These are phyloP conservation scores for Pseudonectria foliicola DNA, from an alignment of 2,329 filamentous ascomycete species.

Conservation along the genomic window DNA sequence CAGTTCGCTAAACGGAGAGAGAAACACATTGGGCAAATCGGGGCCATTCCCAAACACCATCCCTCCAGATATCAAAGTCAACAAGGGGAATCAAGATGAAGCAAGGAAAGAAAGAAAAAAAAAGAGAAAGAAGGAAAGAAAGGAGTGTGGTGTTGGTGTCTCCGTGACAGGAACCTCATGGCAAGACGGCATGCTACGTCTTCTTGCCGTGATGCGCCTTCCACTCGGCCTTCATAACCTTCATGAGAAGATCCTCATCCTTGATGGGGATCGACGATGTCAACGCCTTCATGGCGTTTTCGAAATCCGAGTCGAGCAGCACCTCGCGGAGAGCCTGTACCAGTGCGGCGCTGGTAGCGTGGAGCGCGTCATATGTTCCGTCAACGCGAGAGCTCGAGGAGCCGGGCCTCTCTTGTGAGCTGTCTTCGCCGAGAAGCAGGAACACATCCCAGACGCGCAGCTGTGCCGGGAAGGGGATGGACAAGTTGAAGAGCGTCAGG, in stretches of 20 bases:
- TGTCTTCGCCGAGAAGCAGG: conserved; percentile 66
- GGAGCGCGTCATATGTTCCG: conserved; percentile 68
- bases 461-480: conserved; percentile 88
- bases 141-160: background rate
- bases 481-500: conserved; percentile 93
- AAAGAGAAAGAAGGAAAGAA: conserved; percentile 8
- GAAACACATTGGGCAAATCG: conserved; percentile 8
- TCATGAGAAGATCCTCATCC: conserved; percentile 90
- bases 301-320: conserved; percentile 87
- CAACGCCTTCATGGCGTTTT: conserved; percentile 94
- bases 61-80: background rate
- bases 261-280: conserved; percentile 91
- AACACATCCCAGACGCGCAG: conserved; percentile 97
- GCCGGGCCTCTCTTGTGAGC: conserved; percentile 9
- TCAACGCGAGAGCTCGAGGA: conserved; percentile 10
- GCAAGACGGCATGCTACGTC: conserved; percentile 26
- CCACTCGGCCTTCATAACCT: conserved; percentile 81
- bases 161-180: conserved; percentile 16
- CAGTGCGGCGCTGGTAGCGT: conserved; percentile 82
- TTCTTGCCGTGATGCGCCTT: conserved; percentile 52
- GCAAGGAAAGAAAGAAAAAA: conserved; percentile 11
- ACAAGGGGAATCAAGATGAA: conserved; percentile 9
- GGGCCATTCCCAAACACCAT: too few species aligned
- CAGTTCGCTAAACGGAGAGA: conserved; percentile 14
- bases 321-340: conserved; percentile 87